Conservation (phyloP, 2,329 filamentous ascomycete species). For the Penicillium sp. region DNA sequence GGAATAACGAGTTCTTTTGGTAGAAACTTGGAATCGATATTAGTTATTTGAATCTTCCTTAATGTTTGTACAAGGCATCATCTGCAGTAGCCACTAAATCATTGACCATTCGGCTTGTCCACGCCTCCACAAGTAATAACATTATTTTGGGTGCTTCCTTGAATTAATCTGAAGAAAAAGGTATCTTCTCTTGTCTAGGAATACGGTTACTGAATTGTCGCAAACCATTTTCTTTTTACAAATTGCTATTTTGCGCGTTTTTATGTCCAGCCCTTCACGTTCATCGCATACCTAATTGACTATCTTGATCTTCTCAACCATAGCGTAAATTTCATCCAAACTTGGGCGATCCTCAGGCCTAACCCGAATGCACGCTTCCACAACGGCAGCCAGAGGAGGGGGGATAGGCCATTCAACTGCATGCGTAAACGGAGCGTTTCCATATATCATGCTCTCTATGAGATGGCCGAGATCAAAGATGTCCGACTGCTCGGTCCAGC, state of each 20-base stretch:
- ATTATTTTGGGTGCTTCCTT: not conserved
- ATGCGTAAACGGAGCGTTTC: not conserved
- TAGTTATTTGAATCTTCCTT: not conserved
- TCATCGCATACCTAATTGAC: not conserved
- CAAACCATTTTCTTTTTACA: not conserved
- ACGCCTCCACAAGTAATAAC: not conserved
- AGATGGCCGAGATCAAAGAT: constrained; percentile 1
- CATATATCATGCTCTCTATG: not conserved
- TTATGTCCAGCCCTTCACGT: not conserved
- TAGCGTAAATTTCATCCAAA: no score
- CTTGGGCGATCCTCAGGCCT: no score
- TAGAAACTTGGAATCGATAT: not conserved
- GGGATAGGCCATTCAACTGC: no score
- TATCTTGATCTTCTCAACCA: not conserved
- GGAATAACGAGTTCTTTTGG: not conserved
- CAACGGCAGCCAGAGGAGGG: no score
- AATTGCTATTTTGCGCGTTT: not conserved
- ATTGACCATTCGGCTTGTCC: not conserved
- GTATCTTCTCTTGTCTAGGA: not conserved
- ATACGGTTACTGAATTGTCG: not conserved
- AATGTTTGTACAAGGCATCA: not conserved
- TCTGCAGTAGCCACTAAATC: not conserved
- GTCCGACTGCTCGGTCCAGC: not conserved
- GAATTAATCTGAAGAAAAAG: not conserved
- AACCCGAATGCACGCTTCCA: no score